Evolutionary conservation across 2,329 filamentous ascomycete genomes (phyloP), one percentile per base, ranked within the genome.

Genomic region (Plenodomus lindquistii): DNA sequence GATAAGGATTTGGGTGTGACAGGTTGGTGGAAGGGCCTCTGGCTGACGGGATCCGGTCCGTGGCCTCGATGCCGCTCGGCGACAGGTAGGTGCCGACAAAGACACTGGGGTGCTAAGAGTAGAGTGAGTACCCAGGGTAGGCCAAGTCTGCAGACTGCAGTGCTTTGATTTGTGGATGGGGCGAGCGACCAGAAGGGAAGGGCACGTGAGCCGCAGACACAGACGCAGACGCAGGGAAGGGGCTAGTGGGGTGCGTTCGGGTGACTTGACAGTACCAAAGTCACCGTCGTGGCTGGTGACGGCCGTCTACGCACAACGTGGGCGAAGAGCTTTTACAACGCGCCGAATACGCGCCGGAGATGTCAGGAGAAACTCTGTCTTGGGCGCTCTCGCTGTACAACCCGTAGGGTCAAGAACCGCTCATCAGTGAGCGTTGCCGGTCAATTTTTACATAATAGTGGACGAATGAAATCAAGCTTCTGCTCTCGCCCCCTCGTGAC

Each of bases 381-480:
- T 56, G 37, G 49, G 48, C 51, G 44, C 49, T 49, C 52, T 50
- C 27, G 11, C 27, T 67, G 67, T 67, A 60, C 57, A 59, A 69
- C 55, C 43, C 53, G 57, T 49, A 39, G n/a, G 56, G 55, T 52
- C 55, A 48, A 52, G 48, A 57, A 61, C 53, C 54, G 27, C 41
- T 57, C 57, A 55, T 65, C 61, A 62, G 27, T 31, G 27, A 31
- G 56, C 56, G 51, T 55, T 59, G 27, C 27, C 62, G 59, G 54
- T 54, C 55, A 54, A 56, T 44, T 63, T 63, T 71, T 71, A 71
- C 62, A 57, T 71, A 71, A 71, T 71, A 63, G 65, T 57, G 56
- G 51, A 63, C 66, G 62, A 70, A 70, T 70, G 57, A 65, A 52
- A 62, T 57, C 55, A 59, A 59, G 47, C 54, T 44, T 50, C 13